Evolutionary conservation across 2,329 filamentous ascomycete species (phyloP).

Genomic region (Elsinoe ampelina): DNA sequence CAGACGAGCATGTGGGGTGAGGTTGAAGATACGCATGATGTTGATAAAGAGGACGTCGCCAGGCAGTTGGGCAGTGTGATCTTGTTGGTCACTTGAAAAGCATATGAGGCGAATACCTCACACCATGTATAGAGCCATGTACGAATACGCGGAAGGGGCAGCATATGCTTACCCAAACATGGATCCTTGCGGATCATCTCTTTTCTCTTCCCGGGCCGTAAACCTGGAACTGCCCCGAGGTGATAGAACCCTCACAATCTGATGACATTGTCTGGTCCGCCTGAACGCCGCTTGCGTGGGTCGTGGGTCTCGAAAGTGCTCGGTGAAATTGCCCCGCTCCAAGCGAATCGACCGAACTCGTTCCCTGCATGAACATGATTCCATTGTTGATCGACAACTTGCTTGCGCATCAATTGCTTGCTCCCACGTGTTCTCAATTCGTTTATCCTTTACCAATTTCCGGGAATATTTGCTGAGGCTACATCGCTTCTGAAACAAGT

Average conservation of each 20-base stretch:
- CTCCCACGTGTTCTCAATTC: not conserved
- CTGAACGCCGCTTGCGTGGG: conserved; percentile 3
- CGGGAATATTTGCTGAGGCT: not conserved
- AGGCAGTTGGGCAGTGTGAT: conserved; percentile 83
- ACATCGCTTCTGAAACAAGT: not conserved
- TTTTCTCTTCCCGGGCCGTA: too few relatives aligned
- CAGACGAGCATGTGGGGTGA: conserved; percentile 90
- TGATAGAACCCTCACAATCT: not conserved
- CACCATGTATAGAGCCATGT: too few relatives aligned
- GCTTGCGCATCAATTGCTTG: conserved; percentile 10
- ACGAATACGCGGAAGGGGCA: too few relatives aligned
- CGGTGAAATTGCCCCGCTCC: conserved; percentile 6
- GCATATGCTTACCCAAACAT: too few relatives aligned
- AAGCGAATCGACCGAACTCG: not conserved
- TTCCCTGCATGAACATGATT: not conserved
- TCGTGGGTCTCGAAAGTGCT: not conserved
- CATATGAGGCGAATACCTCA: not conserved
- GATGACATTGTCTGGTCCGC: not conserved
- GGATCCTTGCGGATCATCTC: too few relatives aligned
- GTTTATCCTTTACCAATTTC: not conserved
- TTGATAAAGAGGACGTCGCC: conserved; percentile 79
- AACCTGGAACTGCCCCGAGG: too few relatives aligned
- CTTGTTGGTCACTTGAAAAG: conserved; percentile 51
- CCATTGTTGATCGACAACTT: not conserved
- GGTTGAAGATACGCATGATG: conserved; percentile 96